A percentile compares a stretch with the other conserved stretches of the same genome.
These are phyloP conservation scores for Euphorbia pulcherrima DNA, from an alignment of 345 rosid genomes.

Conservation along the genomic window DNA sequence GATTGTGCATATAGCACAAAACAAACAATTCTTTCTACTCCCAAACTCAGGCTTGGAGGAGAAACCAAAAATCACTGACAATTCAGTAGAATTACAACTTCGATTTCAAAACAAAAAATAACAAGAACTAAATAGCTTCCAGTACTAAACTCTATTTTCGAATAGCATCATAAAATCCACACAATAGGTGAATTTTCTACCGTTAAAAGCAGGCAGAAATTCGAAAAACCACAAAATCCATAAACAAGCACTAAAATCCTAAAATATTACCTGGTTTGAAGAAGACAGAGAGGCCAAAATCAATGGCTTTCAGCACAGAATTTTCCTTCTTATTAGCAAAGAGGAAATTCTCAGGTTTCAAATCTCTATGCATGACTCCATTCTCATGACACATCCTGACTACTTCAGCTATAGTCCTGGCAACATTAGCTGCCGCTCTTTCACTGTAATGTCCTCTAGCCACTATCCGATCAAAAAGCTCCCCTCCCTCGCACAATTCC, in stretches of 20 bases:
- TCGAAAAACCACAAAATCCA: conserved; percentile 4
- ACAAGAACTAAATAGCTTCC: background rate
- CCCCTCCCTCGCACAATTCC: conserved; percentile 98
- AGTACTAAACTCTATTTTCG: background rate
- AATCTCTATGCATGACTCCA: conserved; percentile 90
- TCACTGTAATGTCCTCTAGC: conserved; percentile 95
- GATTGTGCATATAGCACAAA: background rate
- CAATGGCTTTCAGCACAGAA: conserved; percentile 77
- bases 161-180: background rate
- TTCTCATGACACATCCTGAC: conserved; percentile 88
- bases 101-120: conserved; percentile 13
- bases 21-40: background rate
- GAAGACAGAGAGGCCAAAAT: conserved; percentile 83
- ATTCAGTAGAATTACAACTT: background rate
- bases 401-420: conserved; percentile 78
- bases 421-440: conserved; percentile 79
- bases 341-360: conserved; percentile 95
- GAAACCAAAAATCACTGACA: background rate
- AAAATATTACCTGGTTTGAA: conserved; percentile 66
- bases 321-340: conserved; percentile 88
- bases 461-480: conserved; percentile 88
- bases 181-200: background rate
- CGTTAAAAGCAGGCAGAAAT: background rate
- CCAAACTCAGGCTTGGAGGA: background rate
- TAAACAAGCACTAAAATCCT: background rate